Evolutionary conservation across 108 stramenopile genomes (phyloP).

Genomic region (Mediolabrus comicus): DNA sequence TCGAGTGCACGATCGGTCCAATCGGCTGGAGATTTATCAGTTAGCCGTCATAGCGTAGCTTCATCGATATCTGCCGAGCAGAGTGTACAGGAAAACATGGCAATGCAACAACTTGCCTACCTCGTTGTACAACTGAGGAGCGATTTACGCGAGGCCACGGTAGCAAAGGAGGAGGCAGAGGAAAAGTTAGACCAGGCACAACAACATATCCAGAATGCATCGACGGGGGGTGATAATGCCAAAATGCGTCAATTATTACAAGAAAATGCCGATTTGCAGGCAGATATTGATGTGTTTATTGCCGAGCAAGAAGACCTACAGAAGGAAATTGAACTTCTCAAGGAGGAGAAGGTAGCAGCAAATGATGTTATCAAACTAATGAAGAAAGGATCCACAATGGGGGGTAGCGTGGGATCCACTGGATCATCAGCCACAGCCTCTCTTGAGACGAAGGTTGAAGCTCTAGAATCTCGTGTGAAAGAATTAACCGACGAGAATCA

Average conservation of each 20-base stretch:
- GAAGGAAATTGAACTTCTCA: conserved; percentile 15
- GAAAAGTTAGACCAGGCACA: conserved; percentile 11
- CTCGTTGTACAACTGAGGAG: conserved; percentile 29
- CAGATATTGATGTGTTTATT: conserved; percentile 40
- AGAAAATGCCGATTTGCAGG: conserved; percentile 30
- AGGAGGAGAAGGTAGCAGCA: conserved; percentile 29
- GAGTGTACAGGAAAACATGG: conserved; percentile 17
- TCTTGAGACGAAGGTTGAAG: conserved; percentile 9
- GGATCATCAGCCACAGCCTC: neutral
- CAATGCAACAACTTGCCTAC: conserved; percentile 43
- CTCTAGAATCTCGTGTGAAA: conserved; percentile 1
- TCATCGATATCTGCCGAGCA: neutral
- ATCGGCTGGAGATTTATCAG: neutral
- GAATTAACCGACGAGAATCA: conserved; percentile 39
- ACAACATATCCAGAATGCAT: neutral
- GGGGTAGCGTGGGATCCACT: neutral
- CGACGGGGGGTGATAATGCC: neutral
- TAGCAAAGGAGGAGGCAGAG: conserved; percentile 25
- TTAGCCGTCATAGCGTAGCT: neutral
- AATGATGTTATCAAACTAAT: conserved; percentile 39
- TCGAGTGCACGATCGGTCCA: neutral
- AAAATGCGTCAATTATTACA: conserved; percentile 2
- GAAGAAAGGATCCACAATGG: conserved; percentile 7
- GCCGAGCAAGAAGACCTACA: conserved; percentile 24
- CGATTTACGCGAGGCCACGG: conserved; percentile 17